Percentiles rank a stretch among this genome's conserved stretches.
phyloP scores from a whole-genome alignment of 2,329 filamentous ascomycete species.

The Scedosporium boydii region DNA sequence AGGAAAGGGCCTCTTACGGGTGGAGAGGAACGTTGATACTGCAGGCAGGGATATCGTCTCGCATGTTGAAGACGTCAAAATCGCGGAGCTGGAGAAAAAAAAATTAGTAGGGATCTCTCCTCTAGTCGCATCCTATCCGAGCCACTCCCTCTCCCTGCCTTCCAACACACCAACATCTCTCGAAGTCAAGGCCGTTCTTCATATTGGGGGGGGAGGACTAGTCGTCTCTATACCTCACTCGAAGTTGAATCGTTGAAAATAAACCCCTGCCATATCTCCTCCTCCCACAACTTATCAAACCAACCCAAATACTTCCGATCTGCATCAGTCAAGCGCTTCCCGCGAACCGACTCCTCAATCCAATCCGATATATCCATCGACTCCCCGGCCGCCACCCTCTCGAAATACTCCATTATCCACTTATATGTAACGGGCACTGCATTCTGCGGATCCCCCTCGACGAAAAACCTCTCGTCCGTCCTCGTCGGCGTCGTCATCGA shows the following conservation, averaged over 20 bases:
- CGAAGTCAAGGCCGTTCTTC: neutral
- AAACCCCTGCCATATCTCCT: constrained; percentile 21
- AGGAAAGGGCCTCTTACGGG: constrained; percentile 10
- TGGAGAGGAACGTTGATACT: constrained; percentile 14
- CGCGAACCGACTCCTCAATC: constrained; percentile 9
- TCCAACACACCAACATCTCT: neutral
- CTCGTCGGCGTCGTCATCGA: constrained; percentile 20
- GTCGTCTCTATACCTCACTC: constrained; percentile 16
- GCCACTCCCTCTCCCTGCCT: too few species aligned
- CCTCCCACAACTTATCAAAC: constrained; percentile 16
- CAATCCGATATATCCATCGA: constrained; percentile 13
- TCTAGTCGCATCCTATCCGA: too few species aligned
- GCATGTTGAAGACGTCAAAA: constrained; percentile 15
- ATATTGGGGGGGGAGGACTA: neutral
- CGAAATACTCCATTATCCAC: constrained; percentile 13
- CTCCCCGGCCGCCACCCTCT: constrained; percentile 7
- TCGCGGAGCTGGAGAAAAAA: constrained; percentile 13
- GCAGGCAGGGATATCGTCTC: neutral
- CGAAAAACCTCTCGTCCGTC: constrained; percentile 11
- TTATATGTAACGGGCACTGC: constrained; percentile 11
- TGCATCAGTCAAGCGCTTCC: constrained; percentile 6
- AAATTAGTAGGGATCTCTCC: neutral
- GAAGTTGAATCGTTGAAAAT: constrained; percentile 20
- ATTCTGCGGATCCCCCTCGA: neutral
- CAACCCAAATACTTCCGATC: constrained; percentile 13